Percentiles rank a stretch among this genome's conserved stretches.
phyloP scores from a whole-genome alignment of 2,329 filamentous ascomycete species.

The Cercospora brassicicola region DNA sequence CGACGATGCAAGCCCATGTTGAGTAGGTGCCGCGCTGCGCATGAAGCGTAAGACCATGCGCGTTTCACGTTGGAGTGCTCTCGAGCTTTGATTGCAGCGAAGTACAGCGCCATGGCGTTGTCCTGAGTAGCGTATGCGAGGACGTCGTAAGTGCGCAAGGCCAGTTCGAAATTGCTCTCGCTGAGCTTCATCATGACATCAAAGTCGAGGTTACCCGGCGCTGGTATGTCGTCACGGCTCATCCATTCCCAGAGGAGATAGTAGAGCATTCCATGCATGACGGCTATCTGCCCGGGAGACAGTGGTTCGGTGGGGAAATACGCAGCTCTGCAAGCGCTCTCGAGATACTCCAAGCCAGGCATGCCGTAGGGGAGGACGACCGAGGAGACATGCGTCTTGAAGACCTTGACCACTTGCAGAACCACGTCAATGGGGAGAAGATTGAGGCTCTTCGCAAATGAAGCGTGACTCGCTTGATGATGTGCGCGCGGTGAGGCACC shows the following conservation, averaged over 20 bases:
- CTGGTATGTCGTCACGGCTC: neutral
- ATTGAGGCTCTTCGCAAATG: neutral
- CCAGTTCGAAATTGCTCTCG: conserved; percentile 17
- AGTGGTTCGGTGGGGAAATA: conserved; percentile 19
- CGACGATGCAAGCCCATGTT: conserved; percentile 16
- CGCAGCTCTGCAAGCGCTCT: conserved; percentile 11
- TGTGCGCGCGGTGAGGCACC: neutral
- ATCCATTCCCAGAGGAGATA: conserved; percentile 17
- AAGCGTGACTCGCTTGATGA: neutral
- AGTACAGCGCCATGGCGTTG: conserved; percentile 12
- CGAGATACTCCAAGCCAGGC: conserved; percentile 8
- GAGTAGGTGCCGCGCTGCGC: conserved; percentile 15
- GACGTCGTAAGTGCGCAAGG: conserved; percentile 14
- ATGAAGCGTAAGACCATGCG: conserved; percentile 10
- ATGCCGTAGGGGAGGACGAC: conserved; percentile 14
- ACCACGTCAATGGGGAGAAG: conserved; percentile 17
- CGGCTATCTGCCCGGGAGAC: conserved; percentile 11
- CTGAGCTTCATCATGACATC: neutral
- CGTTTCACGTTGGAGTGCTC: conserved; percentile 14
- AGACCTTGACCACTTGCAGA: conserved; percentile 9
- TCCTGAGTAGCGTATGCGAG: conserved; percentile 14
- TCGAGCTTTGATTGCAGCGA: conserved; percentile 11
- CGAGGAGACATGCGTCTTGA: conserved; percentile 12
- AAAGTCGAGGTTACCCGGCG: conserved; percentile 6
- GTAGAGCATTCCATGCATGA: conserved; percentile 16